These are phyloP conservation scores for Gigaspora rosea DNA, from an alignment of 192 early-diverging fungal species.

Conservation along the genomic window DNA sequence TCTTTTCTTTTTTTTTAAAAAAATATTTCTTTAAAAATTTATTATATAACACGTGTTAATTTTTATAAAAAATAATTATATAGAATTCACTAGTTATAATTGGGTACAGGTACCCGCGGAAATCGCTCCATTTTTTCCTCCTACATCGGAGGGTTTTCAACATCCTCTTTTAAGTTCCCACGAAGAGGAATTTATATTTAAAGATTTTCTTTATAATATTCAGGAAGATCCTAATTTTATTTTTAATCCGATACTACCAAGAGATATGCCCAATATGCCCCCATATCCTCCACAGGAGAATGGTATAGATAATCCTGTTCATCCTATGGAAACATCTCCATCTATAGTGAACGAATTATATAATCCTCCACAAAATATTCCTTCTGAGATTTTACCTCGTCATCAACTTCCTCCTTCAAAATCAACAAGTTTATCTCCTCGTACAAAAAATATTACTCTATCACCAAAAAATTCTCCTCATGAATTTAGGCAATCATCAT, in stretches of 20 bases:
- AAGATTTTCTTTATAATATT: constrained; percentile 13
- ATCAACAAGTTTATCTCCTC: constrained; percentile 29
- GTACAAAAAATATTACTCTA: constrained; percentile 14
- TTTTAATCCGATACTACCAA: constrained; percentile 17
- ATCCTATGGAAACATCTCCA: neutral
- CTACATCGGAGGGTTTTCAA: neutral
- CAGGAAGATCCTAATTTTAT: constrained; percentile 23
- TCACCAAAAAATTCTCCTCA: neutral
- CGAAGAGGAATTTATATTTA: constrained; percentile 6
- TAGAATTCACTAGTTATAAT: constrained; percentile 11
- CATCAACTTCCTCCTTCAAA: neutral
- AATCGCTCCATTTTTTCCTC: neutral
- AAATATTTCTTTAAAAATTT: neutral
- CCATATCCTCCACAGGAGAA: neutral
- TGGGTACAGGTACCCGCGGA: neutral
- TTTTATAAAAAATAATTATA: neutral
- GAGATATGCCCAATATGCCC: constrained; percentile 25
- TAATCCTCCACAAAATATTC: neutral
- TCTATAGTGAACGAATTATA: neutral
- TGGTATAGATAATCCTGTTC: neutral
- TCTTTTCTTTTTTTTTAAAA: too few relatives aligned
- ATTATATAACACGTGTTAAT: too few relatives aligned
- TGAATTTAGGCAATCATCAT: neutral
- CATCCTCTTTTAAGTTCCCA: constrained; percentile 4
- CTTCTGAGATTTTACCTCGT: neutral